These are phyloP conservation scores for Yamadazyma olivae DNA, from an alignment of 805 yeast genomes.

Conservation along the genomic window DNA sequence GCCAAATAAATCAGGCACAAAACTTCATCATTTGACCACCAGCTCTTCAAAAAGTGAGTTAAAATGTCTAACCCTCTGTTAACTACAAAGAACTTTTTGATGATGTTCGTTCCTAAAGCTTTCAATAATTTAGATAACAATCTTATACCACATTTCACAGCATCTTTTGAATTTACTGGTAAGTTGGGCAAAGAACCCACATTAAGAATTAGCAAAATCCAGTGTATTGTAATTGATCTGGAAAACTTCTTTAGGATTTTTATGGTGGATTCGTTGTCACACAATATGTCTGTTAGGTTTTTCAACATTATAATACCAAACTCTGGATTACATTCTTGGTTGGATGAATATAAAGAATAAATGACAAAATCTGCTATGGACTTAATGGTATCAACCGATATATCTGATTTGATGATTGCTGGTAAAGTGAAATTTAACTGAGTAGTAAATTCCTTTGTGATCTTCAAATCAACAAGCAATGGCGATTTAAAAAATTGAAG, in stretches of 20 bases:
- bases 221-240: conserved; percentile 59
- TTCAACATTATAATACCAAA: conserved; percentile 30
- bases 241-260: conserved; percentile 42
- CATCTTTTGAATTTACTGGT: conserved; percentile 19
- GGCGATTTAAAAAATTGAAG: conserved; percentile 48
- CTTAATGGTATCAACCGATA: conserved; percentile 53
- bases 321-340: conserved; percentile 33
- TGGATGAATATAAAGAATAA: conserved; percentile 42
- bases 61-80: conserved; percentile 51
- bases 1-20: conserved; percentile 41
- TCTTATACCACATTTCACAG: conserved; percentile 37
- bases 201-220: conserved; percentile 56
- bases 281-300: conserved; percentile 34
- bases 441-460: conserved; percentile 8
- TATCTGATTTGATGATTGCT: conserved; percentile 32
- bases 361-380: conserved; percentile 46
- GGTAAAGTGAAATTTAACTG: conserved; percentile 21
- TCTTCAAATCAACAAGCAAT: conserved; percentile 3
- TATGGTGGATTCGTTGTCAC: conserved; percentile 37
- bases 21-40: conserved; percentile 50
- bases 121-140: conserved; percentile 50
- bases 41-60: conserved; percentile 40
- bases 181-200: conserved; percentile 17
- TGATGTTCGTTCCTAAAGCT: conserved; percentile 44
- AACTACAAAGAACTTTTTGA: conserved; percentile 44